Evolutionary conservation across 371 early-diverging fungal genomes (phyloP).

Genomic region (Thermomucor indicae-seudaticae): DNA sequence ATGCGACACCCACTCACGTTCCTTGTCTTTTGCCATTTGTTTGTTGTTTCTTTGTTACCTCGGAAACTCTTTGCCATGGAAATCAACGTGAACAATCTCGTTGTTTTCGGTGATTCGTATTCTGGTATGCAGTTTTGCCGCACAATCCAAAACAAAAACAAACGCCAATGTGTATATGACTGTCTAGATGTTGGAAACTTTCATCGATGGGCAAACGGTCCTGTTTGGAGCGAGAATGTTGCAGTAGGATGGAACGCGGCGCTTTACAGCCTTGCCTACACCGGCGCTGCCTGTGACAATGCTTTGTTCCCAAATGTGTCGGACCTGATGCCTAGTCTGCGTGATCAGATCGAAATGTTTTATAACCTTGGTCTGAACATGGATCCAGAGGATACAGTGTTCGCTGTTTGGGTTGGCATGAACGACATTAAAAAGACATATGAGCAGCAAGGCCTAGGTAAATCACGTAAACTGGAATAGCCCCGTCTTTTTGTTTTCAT

Average conservation of each 20-base stretch:
- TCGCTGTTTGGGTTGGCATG: constrained; percentile 43
- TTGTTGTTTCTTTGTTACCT: neutral
- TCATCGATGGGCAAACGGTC: constrained; percentile 37
- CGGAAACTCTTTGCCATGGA: constrained; percentile 1
- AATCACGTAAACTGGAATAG: constrained; percentile 1
- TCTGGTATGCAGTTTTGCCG: constrained; percentile 24
- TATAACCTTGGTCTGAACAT: constrained; percentile 25
- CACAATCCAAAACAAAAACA: neutral
- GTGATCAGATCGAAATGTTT: constrained; percentile 41
- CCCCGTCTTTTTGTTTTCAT: neutral
- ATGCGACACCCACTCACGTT: constrained; percentile 1
- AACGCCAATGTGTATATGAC: neutral
- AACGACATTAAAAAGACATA: constrained; percentile 28
- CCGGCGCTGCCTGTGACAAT: constrained; percentile 39
- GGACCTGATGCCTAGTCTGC: constrained; percentile 28
- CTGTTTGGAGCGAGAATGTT: constrained; percentile 43
- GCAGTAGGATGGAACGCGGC: constrained; percentile 40
- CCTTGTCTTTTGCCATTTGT: neutral
- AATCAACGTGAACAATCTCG: constrained; percentile 29
- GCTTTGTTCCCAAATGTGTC: constrained; percentile 19
- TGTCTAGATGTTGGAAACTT: constrained; percentile 31
- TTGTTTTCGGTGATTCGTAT: constrained; percentile 48
- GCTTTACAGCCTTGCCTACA: constrained; percentile 37
- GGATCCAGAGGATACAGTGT: constrained; percentile 38
- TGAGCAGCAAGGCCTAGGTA: constrained; percentile 13